Evolutionary conservation across 306 rosid species (phyloP), one percentile per base, ranked within the genome.

Genomic region (Senna siamea): DNA sequence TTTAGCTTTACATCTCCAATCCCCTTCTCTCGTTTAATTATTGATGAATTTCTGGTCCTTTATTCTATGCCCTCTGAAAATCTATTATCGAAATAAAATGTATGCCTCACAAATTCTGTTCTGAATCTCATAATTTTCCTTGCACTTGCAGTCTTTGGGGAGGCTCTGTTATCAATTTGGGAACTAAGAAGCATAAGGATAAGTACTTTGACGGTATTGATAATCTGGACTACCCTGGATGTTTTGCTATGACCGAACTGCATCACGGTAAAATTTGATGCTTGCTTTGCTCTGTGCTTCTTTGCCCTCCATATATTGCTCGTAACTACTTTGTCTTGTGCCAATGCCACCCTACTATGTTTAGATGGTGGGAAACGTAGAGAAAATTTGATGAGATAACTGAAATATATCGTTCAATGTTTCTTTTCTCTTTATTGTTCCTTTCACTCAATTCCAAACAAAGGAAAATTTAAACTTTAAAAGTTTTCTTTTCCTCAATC

Each of bases 241-340:
- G 97, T 83, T 94, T 92, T 79, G 99, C 99, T 61, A 91, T 94
- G 99, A 94, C 99, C 0, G 99, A 94, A 51, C 93, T 94, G 47
- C 95, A 94, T 77, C 97, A 94, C 77, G 97, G 99, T 94, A 81
- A 74, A 79, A 44, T 35, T 5, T 62, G 15, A 17, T 35, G 47
- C 3, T 9, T 9, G 8, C 23, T 4, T 60, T 60, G 18, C 8
- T 20, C 9, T 70, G 44, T 26, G 4, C 38, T 37, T 2, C 20
- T 15, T 38, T 70, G 23, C n/a, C 15, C 10, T 50, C 41, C 56
- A 17, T 56, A 7, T 3, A 38, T 53, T 38, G 53, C 53, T 37
- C 7, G 19, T 67, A 9, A 28, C 44, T 32, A 23, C 73, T 53
- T 62, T 13, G n/a, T 44, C 50, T 44, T 44, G n/a, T 44, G 50